phyloP scores from a whole-genome alignment of 1,139 yeast species.

The Candida neerlandica region DNA sequence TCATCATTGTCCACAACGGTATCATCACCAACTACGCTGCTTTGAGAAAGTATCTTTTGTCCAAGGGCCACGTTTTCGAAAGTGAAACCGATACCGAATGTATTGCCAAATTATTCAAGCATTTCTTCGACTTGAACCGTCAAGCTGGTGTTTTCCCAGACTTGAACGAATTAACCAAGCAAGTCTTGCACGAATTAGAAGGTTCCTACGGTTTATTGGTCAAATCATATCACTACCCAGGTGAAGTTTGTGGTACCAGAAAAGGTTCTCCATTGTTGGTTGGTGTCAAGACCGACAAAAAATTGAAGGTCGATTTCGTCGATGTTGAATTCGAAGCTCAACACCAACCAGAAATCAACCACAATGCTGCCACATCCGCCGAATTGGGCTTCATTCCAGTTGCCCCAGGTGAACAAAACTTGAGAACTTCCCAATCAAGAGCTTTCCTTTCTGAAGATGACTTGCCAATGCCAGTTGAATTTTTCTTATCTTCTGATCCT shows the following conservation, averaged over 20 bases:
- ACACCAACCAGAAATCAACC: slow-evolving; percentile 19
- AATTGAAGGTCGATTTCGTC: slow-evolving; percentile 95
- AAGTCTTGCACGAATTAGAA: slow-evolving; percentile 89
- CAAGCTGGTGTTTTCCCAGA: slow-evolving; percentile 57
- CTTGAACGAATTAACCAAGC: slow-evolving; percentile 89
- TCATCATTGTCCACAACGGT: slow-evolving; percentile 96
- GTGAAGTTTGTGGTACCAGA: slow-evolving; percentile 95
- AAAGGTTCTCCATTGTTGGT: slow-evolving; percentile 97
- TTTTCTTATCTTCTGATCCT: slow-evolving; percentile 95
- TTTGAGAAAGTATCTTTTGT: slow-evolving; percentile 73
- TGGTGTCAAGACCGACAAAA: slow-evolving; percentile 95
- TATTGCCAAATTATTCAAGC: slow-evolving; percentile 93
- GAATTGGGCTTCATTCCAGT: slow-evolving; percentile 39
- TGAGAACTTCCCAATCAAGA: slow-evolving; percentile 90
- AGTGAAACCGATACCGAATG: slow-evolving; percentile 98
- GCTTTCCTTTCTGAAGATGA: slow-evolving; percentile 93
- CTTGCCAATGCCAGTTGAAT: slow-evolving; percentile 91
- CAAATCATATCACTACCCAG: slow-evolving; percentile 89
- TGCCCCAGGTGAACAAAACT: slow-evolving; percentile 50
- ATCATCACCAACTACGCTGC: slow-evolving; percentile 95
- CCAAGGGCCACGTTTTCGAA: slow-evolving; percentile 83
- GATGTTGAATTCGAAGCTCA: slow-evolving; percentile 91
- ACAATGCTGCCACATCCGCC: slow-evolving; percentile 13
- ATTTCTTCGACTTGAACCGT: slow-evolving; percentile 78
- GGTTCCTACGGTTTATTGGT: slow-evolving; percentile 97